phyloP scores from a whole-genome alignment of 2,329 filamentous ascomycete species.

The Graphilbum fragrans region DNA sequence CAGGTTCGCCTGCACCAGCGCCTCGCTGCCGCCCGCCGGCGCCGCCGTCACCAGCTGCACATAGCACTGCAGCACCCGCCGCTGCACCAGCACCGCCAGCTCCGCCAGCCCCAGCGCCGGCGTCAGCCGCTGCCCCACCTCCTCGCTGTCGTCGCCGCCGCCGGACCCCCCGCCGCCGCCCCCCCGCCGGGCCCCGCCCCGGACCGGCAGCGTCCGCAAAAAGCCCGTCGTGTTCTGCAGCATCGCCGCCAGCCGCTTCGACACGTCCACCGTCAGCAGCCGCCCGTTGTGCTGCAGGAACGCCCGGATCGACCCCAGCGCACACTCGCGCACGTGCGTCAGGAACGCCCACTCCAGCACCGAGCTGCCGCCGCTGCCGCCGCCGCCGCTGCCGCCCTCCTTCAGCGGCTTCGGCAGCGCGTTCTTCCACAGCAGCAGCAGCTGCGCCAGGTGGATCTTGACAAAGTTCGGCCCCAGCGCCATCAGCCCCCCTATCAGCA shows the following conservation, averaged over 20 bases:
- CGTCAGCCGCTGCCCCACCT: slow-evolving; percentile 70
- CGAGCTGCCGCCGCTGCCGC: slow-evolving; percentile 51
- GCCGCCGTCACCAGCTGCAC: slow-evolving; percentile 82
- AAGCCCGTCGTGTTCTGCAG: slow-evolving; percentile 89
- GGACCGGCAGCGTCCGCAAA: slow-evolving; percentile 71
- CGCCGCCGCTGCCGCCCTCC: slow-evolving; percentile 53
- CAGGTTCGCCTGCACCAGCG: slow-evolving; percentile 80
- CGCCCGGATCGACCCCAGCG: slow-evolving; percentile 77
- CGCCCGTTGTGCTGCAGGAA: slow-evolving; percentile 92
- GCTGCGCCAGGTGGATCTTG: slow-evolving; percentile 91
- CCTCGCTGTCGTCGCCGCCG: slow-evolving; percentile 72
- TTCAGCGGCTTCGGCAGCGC: slow-evolving; percentile 88
- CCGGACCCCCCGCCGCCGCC: background rate
- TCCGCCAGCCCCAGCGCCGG: slow-evolving; percentile 83
- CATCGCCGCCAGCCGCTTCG: slow-evolving; percentile 85
- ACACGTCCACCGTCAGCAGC: slow-evolving; percentile 84
- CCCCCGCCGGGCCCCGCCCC: no score
- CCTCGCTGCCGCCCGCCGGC: slow-evolving; percentile 72
- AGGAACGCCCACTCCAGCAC: slow-evolving; percentile 83
- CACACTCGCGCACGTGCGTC: slow-evolving; percentile 88
- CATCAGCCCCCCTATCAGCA: slow-evolving; percentile 92
- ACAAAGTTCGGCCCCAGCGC: slow-evolving; percentile 94
- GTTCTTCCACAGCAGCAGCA: slow-evolving; percentile 94
- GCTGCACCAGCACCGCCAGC: slow-evolving; percentile 82
- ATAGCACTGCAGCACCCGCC: slow-evolving; percentile 90